These are phyloP conservation scores for Claviceps monticola DNA, from an alignment of 2,329 filamentous ascomycete species.

Conservation along the genomic window DNA sequence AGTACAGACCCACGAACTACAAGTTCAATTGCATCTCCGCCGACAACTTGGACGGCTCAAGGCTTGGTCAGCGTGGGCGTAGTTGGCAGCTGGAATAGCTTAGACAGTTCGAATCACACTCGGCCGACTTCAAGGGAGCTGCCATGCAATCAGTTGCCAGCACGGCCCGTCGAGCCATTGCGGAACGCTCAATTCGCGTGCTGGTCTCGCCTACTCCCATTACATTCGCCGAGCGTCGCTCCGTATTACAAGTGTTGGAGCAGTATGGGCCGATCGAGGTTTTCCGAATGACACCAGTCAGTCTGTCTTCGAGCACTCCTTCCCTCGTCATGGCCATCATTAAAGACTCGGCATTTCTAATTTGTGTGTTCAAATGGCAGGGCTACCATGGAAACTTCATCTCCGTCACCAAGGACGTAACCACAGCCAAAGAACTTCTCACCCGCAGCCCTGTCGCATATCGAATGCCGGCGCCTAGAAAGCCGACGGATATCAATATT, in stretches of 20 bases:
- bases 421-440: conserved; percentile 27
- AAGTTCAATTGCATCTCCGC: no score
- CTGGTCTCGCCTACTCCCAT: conserved; percentile 36
- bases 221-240: conserved; percentile 40
- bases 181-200: conserved; percentile 32
- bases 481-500: conserved; percentile 17
- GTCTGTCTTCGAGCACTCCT: neutral
- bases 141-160: conserved; percentile 7
- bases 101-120: neutral
- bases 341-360: neutral
- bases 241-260: conserved; percentile 38
- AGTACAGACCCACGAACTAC: no score
- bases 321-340: neutral
- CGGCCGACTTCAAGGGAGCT: neutral
- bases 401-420: conserved; percentile 28
- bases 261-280: conserved; percentile 34
- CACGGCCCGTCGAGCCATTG: conserved; percentile 7
- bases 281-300: conserved; percentile 28
- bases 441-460: conserved; percentile 33
- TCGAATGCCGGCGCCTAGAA: conserved; percentile 19
- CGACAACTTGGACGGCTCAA: no score
- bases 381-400: conserved; percentile 35
- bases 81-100: no score
- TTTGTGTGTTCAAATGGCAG: conserved; percentile 14
- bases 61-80: no score